Evolutionary conservation across 139 green algal genomes (phyloP).

Genomic region (Chlamydomonas applanata): DNA sequence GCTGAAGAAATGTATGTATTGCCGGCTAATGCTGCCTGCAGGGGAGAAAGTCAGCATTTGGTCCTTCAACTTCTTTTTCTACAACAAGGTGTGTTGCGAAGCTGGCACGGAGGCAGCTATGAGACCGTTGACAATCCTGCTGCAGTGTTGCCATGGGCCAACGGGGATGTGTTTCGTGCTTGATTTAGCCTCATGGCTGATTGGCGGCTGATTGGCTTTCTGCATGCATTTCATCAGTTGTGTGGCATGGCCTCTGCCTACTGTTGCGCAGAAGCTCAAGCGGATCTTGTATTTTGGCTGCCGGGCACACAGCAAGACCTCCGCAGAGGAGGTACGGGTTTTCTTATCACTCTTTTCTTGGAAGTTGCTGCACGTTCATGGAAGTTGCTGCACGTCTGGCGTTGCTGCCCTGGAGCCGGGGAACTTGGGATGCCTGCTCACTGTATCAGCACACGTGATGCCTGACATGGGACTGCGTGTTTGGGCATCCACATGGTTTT

Average conservation of each 20-base stretch:
- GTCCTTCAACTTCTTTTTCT: constrained; percentile 99
- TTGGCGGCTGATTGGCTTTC: too few species aligned
- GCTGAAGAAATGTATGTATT: too few species aligned
- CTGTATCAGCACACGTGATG: neutral
- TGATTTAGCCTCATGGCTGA: neutral
- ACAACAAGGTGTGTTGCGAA: constrained; percentile 74
- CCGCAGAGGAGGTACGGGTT: constrained; percentile 40
- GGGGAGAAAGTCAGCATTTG: constrained; percentile 83
- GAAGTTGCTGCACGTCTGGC: constrained; percentile 11
- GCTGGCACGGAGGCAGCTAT: neutral
- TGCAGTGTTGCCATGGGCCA: neutral
- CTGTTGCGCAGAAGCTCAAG: constrained; percentile 78
- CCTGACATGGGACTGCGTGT: neutral
- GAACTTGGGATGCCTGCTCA: neutral
- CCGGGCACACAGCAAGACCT: constrained; percentile 51
- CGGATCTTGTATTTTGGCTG: constrained; percentile 87
- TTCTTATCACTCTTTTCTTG: too few species aligned
- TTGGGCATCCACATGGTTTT: neutral
- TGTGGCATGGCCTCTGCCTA: too few species aligned
- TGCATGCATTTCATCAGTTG: too few species aligned
- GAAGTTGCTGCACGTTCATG: constrained; percentile 9
- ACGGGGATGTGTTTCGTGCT: neutral
- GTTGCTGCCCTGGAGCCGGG: constrained; percentile 1
- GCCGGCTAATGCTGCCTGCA: constrained; percentile 13
- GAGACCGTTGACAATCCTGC: neutral